phyloP scores from a whole-genome alignment of 2,329 filamentous ascomycete species.

The Penicillium oxalicum region DNA sequence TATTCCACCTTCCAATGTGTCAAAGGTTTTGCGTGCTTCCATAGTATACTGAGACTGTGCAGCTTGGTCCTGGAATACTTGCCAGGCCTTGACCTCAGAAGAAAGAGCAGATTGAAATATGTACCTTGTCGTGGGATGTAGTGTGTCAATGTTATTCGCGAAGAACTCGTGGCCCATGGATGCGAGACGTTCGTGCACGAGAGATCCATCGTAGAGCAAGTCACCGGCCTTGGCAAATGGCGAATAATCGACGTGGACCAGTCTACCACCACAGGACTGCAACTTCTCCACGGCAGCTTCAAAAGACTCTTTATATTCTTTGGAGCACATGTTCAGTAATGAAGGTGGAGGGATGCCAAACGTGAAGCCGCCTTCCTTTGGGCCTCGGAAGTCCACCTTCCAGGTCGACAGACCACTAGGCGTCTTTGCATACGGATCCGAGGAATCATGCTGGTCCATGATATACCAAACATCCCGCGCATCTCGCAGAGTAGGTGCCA shows the following conservation, averaged over 20 bases:
- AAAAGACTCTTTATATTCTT: neutral
- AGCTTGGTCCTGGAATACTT: neutral
- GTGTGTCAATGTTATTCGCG: neutral
- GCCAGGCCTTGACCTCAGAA: neutral
- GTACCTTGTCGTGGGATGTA: neutral
- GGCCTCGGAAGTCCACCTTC: neutral
- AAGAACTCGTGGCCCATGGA: neutral
- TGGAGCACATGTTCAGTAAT: neutral
- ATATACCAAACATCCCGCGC: slow-evolving; percentile 19
- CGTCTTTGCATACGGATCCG: neutral
- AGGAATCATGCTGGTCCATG: neutral
- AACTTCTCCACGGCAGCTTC: neutral
- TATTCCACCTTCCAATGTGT: neutral
- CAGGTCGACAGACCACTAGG: neutral
- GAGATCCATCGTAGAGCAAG: neutral
- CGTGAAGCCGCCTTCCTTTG: neutral
- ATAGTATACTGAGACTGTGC: neutral
- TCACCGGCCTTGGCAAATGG: neutral
- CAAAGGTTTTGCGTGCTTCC: neutral
- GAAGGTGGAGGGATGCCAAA: neutral
- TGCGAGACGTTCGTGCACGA: neutral
- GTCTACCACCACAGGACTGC: neutral
- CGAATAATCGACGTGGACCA: neutral
- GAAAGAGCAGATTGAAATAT: neutral
- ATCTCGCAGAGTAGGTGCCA: slow-evolving; percentile 46